Percentiles rank a stretch among this genome's conserved stretches.
These are phyloP conservation scores for Rubroshorea leprosula DNA, from an alignment of 345 rosid species.

Conservation along the genomic window DNA sequence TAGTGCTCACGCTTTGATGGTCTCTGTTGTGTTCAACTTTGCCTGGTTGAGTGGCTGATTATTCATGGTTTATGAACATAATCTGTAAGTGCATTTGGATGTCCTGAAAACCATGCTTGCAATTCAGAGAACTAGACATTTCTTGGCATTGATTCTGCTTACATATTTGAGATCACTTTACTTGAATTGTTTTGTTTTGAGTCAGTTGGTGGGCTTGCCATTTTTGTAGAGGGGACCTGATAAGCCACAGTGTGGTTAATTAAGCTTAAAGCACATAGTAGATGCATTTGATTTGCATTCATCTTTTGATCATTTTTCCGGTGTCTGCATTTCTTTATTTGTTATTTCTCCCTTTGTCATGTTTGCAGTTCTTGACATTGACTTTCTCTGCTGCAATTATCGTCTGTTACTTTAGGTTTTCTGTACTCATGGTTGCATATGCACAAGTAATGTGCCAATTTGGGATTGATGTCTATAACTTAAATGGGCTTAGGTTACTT, in stretches of 20 bases:
- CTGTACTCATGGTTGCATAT: too few species aligned
- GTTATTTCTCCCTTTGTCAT: not conserved
- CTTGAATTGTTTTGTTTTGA: not conserved
- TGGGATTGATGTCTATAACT: not conserved
- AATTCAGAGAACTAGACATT: not conserved
- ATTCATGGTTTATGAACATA: not conserved
- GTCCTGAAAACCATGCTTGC: too few species aligned
- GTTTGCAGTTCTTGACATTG: not conserved
- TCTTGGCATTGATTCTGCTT: not conserved
- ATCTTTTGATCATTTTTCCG: not conserved
- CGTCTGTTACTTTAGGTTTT: not conserved
- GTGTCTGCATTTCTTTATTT: too few species aligned
- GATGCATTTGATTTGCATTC: not conserved
- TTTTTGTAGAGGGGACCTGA: not conserved
- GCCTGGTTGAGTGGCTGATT: not conserved
- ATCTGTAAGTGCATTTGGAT: too few species aligned
- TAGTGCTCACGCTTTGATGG: not conserved
- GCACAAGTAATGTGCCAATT: not conserved
- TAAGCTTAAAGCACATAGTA: not conserved
- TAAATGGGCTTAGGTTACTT: not conserved
- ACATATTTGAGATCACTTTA: not conserved
- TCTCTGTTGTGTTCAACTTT: not conserved
- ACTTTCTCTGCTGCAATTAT: not conserved
- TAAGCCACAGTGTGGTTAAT: not conserved
- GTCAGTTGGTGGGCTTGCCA: not conserved